Base-by-base conservation (phyloP, 148 eudicot species). In the Drosera capensis region DNA sequence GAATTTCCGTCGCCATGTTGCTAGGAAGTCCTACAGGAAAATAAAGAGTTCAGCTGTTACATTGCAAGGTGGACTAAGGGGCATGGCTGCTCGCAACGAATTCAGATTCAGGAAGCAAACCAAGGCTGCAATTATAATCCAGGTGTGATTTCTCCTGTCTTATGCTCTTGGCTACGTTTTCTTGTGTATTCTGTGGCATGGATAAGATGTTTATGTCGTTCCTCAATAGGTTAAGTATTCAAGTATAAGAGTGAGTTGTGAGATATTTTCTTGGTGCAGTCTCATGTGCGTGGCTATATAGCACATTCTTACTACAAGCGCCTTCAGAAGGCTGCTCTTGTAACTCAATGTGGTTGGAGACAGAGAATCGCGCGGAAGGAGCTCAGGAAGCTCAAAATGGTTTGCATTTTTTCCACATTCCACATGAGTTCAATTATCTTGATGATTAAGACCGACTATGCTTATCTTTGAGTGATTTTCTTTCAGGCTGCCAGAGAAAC, bases 271-370 rank as follows among this genome's bases (percentile, higher is more conserved):
- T 21, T 64, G 52, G 40, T 77, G 56, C 72, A 92, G 99, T 75
- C 99, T 62, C 73, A 59, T 54, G 45, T 55, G 22, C 95, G 99
- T 42, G 50, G 82, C 63, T 76, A 85, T 55, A 53, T 42, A 48
- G 86, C 78, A 26, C 55, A 51, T 68, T 65, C 80, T 56, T 92
- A 85, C 62, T 74, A 85, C 69, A 76, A 68, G 58, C 68, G 68
- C 61, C 94, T 85, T 45, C 82, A 79, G 62, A 92, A 67, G 71
- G 85, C 99, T 68, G 68, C 70, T 52, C 72, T 92, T 53, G 60
- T 59, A 20, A 66, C 94, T 43, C 99, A 92, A 55, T 92, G 99
- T 77, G 82, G 90, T 40, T 92, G 99, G 99, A 80, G 99, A 51
- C 59, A 46, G 41, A 75, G 93, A 48, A 73, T 92, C 58, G 99